Evolutionary conservation across 768 basidiomycete genomes (phyloP).

Genomic region (Podaxis sp.): DNA sequence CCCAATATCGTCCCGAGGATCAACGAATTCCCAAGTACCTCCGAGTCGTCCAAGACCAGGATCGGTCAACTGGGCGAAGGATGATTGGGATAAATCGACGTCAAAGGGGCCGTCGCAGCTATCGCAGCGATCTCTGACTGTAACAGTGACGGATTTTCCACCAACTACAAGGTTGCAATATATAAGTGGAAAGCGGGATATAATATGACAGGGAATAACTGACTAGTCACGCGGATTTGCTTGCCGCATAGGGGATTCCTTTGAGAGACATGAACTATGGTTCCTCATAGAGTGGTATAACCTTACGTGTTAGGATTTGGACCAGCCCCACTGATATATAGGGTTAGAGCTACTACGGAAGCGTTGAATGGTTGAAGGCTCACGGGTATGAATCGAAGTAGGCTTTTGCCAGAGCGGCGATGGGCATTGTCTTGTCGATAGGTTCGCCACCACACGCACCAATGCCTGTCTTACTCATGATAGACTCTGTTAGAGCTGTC

Average conservation of each 20-base stretch:
- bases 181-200: neutral
- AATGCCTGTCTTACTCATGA: neutral
- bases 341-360: neutral
- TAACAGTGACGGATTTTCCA: neutral
- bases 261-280: neutral
- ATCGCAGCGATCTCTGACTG: neutral
- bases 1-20: neutral
- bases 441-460: neutral
- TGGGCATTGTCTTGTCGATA: neutral
- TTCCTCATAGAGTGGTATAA: neutral
- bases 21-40: neutral
- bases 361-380: neutral
- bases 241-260: conserved; percentile 6
- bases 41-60: neutral
- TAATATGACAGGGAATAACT: neutral
- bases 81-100: neutral
- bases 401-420: neutral
- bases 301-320: neutral
- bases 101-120: neutral
- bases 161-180: neutral
- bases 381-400: conserved; percentile 5
- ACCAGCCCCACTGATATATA: neutral
- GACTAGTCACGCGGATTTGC: neutral
- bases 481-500: neutral
- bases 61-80: neutral